Percentiles rank a stretch among this genome's conserved stretches.
phyloP scores from a whole-genome alignment of 1,284 basidiomycete species.

The Mycosarcoma maydis region DNA sequence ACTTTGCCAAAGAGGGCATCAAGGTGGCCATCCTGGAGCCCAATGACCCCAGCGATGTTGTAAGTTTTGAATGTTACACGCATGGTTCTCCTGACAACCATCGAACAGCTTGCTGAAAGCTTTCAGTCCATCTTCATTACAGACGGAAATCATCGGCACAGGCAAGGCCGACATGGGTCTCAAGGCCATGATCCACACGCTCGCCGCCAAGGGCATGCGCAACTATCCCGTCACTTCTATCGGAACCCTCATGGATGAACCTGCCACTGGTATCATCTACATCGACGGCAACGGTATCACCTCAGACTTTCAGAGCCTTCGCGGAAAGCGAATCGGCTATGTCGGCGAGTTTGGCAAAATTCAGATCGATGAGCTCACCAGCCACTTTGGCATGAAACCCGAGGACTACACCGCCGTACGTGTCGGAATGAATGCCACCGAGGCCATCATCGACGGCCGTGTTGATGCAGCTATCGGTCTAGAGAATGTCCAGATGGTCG shows the following conservation, averaged over 20 bases:
- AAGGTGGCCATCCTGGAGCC: constrained; percentile 68
- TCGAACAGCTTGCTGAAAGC: too few species aligned
- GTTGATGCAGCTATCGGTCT: constrained; percentile 68
- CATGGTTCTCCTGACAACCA: too few species aligned
- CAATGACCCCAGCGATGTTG: constrained; percentile 62
- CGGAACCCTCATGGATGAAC: constrained; percentile 68
- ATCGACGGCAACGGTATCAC: constrained; percentile 67
- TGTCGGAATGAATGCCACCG: constrained; percentile 68
- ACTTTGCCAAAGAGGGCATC: constrained; percentile 66
- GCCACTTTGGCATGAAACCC: constrained; percentile 60
- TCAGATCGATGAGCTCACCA: constrained; percentile 65
- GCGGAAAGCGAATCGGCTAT: constrained; percentile 69
- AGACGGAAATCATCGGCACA: constrained; percentile 65
- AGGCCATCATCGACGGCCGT: constrained; percentile 67
- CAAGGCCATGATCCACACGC: constrained; percentile 68
- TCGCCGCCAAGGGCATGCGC: constrained; percentile 66
- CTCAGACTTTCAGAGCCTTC: constrained; percentile 66
- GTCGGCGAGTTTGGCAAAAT: constrained; percentile 69
- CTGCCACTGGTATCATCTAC: constrained; percentile 68
- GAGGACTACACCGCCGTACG: constrained; percentile 68
- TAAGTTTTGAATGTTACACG: constrained; percentile 7
- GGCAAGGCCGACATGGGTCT: constrained; percentile 67
- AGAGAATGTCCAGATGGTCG: constrained; percentile 67
- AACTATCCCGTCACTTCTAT: constrained; percentile 67
- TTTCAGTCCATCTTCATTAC: neutral